Conservation (phyloP, 345 rosid genomes). For the Salix udensis region DNA sequence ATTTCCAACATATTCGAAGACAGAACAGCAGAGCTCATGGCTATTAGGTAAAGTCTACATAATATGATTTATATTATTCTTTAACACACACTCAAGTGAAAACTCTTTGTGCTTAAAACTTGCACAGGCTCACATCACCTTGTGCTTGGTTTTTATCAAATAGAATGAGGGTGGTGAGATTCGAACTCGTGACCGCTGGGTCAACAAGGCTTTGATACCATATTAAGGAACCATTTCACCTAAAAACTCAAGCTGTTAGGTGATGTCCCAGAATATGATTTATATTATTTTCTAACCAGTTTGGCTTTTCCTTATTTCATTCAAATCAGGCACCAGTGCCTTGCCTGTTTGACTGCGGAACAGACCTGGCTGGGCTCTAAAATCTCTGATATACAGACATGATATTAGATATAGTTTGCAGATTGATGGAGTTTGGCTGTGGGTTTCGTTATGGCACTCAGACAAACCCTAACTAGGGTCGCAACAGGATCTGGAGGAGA, state of each 20-base stretch:
- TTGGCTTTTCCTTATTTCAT: not conserved
- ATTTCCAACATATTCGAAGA: not conserved
- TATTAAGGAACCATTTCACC: too few species aligned
- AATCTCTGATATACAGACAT: not conserved
- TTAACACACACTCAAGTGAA: too few species aligned
- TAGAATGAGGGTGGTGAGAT: too few species aligned
- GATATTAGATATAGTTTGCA: not conserved
- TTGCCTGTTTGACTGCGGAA: not conserved
- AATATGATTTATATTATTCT: too few species aligned
- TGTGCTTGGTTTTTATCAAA: too few species aligned
- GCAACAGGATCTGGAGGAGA: not conserved
- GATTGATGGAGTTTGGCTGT: not conserved
- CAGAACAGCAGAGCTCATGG: not conserved
- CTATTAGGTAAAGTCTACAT: rapidly evolving
- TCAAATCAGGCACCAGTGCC: not conserved
- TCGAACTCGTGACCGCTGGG: too few species aligned
- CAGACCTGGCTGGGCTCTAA: not conserved
- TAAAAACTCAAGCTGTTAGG: too few species aligned
- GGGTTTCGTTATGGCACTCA: not conserved
- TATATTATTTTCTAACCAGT: not conserved
- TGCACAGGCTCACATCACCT: rapidly evolving
- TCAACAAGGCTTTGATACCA: too few species aligned
- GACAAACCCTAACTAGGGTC: not conserved
- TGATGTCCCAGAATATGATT: rapidly evolving
- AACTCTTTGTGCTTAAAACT: too few species aligned